A percentile compares a stretch with the other conserved stretches of the same genome.
Evolutionary conservation across 208 protist species (phyloP).

Genomic region (Leishmania tarentolae): DNA sequence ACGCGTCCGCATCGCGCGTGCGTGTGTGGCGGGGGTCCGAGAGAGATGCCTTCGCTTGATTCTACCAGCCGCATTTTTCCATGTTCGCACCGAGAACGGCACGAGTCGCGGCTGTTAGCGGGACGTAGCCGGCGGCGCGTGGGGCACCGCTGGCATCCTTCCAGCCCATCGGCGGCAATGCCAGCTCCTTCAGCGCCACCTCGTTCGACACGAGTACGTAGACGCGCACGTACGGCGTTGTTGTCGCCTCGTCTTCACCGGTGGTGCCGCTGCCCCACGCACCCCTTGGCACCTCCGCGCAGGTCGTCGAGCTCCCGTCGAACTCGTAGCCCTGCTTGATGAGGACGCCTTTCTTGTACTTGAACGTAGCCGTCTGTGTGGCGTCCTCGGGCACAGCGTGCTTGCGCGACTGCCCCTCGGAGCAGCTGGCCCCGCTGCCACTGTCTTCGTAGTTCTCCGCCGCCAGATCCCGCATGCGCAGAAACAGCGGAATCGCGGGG

Average conservation of each 20-base stretch:
- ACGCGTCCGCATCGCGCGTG: not conserved
- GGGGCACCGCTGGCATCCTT: not conserved
- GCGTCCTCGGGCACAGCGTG: constrained; percentile 4
- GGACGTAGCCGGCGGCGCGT: constrained; percentile 32
- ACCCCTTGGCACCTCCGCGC: not conserved
- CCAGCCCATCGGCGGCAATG: constrained; percentile 1
- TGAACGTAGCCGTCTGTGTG: constrained; percentile 52
- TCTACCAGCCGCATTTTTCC: constrained; percentile 50
- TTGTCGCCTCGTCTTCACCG: not conserved
- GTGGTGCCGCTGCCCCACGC: constrained; percentile 3
- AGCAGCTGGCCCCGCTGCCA: not conserved
- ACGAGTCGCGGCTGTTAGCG: constrained; percentile 35
- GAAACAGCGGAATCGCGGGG: constrained; percentile 54
- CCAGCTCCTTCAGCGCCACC: constrained; percentile 19
- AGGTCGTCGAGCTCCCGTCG: constrained; percentile 18
- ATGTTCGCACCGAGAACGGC: constrained; percentile 33
- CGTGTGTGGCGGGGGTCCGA: not conserved
- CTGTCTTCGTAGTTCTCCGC: not conserved
- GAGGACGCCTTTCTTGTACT: constrained; percentile 49
- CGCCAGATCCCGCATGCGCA: constrained; percentile 37
- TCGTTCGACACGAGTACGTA: constrained; percentile 51
- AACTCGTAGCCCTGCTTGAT: constrained; percentile 45
- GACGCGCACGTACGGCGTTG: constrained; percentile 20
- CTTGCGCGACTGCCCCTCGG: not conserved
- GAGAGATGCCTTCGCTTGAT: not conserved